Conservation (phyloP, 805 yeast species). For the Myxozyma sirexii region DNA sequence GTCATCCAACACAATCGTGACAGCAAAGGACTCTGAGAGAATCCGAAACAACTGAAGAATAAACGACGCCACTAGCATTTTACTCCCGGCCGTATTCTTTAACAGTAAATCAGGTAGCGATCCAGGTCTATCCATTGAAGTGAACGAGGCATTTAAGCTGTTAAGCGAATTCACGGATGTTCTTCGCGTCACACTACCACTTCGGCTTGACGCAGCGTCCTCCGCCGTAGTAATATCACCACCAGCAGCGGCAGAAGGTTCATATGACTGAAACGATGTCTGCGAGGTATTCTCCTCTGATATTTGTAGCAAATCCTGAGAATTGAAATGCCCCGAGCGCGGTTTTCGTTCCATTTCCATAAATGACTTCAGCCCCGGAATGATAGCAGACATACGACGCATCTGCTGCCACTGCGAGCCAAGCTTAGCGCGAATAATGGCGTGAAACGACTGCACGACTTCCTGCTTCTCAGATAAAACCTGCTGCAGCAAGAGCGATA, state of each 20-base stretch:
- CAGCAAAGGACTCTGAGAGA: constrained; percentile 24
- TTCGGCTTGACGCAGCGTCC: constrained; percentile 5
- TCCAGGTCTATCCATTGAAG: background rate
- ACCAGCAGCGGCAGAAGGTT: background rate
- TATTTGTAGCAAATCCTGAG: constrained; percentile 4
- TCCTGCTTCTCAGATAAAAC: constrained; percentile 28
- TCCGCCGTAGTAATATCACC: background rate
- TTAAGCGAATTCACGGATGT: background rate
- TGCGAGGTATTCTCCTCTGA: constrained; percentile 8
- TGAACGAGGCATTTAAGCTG: background rate
- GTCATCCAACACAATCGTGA: constrained; percentile 29
- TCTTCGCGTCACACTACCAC: constrained; percentile 1
- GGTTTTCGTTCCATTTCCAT: constrained; percentile 10
- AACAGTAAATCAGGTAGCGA: constrained; percentile 3
- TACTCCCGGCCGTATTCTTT: constrained; percentile 25
- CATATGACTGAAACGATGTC: background rate
- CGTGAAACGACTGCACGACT: constrained; percentile 7
- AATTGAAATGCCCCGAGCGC: background rate
- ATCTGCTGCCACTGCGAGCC: constrained; percentile 25
- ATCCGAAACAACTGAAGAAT: constrained; percentile 18
- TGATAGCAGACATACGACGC: constrained; percentile 2
- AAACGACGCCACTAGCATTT: constrained; percentile 24
- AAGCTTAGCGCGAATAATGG: constrained; percentile 8
- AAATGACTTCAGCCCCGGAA: constrained; percentile 25
- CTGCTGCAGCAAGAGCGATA: constrained; percentile 25